A percentile compares a stretch with the other conserved stretches of the same genome.
These are phyloP conservation scores for Boletus subparvulus DNA, from an alignment of 768 basidiomycete genomes.

Conservation along the genomic window DNA sequence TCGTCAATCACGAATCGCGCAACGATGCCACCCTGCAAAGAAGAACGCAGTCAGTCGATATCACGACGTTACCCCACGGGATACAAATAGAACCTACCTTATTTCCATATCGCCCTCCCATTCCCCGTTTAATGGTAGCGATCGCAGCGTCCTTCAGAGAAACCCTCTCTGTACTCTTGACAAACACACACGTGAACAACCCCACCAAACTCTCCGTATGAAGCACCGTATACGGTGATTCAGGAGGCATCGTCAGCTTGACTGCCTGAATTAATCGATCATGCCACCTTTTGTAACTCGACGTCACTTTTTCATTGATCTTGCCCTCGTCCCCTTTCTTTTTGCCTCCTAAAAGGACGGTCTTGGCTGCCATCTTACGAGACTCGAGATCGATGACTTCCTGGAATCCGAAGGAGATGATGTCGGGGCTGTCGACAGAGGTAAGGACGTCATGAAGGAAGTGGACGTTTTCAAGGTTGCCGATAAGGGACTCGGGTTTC, in stretches of 20 bases:
- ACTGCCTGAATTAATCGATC: slow-evolving; percentile 76
- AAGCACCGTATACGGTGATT: slow-evolving; percentile 73
- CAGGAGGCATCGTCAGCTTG: slow-evolving; percentile 67
- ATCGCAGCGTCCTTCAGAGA: slow-evolving; percentile 67
- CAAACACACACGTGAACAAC: slow-evolving; percentile 72
- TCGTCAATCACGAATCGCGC: slow-evolving; percentile 88
- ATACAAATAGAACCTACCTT: slow-evolving; percentile 57
- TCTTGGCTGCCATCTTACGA: slow-evolving; percentile 90
- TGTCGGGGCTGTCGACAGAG: slow-evolving; percentile 76
- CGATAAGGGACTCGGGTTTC: slow-evolving; percentile 70
- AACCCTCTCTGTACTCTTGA: slow-evolving; percentile 63
- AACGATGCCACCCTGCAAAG: slow-evolving; percentile 82
- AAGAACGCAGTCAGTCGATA: background rate
- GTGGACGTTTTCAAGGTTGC: slow-evolving; percentile 65
- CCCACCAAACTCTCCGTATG: slow-evolving; percentile 92
- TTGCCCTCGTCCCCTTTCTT: slow-evolving; percentile 56
- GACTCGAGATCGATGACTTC: slow-evolving; percentile 96
- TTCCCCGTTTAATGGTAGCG: slow-evolving; percentile 87
- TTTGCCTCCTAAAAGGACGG: slow-evolving; percentile 72
- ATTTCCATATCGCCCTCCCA: slow-evolving; percentile 92
- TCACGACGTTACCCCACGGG: background rate
- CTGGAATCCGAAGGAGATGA: slow-evolving; percentile 93
- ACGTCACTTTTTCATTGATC: slow-evolving; percentile 77
- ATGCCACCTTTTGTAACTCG: slow-evolving; percentile 86
- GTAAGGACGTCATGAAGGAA: slow-evolving; percentile 79